phyloP scores from a whole-genome alignment of 352 stramenopile genomes.

The Plasmopara muralis region DNA sequence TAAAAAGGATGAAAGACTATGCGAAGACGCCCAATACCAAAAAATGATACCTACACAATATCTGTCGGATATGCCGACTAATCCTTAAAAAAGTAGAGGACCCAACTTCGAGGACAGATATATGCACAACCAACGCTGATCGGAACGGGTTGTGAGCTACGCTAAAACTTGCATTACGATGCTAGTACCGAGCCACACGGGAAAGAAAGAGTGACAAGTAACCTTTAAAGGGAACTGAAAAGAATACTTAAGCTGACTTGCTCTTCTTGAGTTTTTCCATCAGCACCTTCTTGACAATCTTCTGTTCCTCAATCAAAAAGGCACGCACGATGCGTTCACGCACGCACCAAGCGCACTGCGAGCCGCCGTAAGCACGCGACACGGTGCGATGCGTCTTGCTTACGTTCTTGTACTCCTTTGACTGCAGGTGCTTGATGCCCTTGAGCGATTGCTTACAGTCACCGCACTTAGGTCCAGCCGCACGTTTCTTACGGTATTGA shows the following conservation, averaged over 20 bases:
- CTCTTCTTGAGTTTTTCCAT: constrained; percentile 89
- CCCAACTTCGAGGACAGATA: not conserved
- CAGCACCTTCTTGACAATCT: constrained; percentile 99
- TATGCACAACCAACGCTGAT: constrained; percentile 1
- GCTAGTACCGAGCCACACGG: constrained; percentile 28
- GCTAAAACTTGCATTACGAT: constrained; percentile 32
- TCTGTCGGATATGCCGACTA: not conserved
- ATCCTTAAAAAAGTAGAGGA: not conserved
- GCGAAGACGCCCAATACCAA: no score
- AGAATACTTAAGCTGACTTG: constrained; percentile 55
- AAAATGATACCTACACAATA: not conserved
- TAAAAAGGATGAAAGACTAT: no score
- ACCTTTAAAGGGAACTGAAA: constrained; percentile 5
- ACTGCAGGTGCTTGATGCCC: constrained; percentile 80
- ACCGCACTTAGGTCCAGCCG: constrained; percentile 92
- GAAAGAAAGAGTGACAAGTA: constrained; percentile 23
- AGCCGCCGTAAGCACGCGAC: constrained; percentile 95
- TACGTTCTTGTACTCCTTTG: constrained; percentile 76
- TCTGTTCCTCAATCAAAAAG: constrained; percentile 99
- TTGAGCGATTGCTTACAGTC: constrained; percentile 93
- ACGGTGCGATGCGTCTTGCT: constrained; percentile 92
- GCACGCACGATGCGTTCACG: constrained; percentile 94
- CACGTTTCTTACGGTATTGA: constrained; percentile 94
- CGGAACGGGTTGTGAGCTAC: constrained; percentile 16
- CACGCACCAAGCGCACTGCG: constrained; percentile 90